Percentiles rank a stretch among this genome's conserved stretches.
These are phyloP conservation scores for Cystobasidium onofrii DNA, from an alignment of 768 basidiomycete genomes.

Conservation along the genomic window DNA sequence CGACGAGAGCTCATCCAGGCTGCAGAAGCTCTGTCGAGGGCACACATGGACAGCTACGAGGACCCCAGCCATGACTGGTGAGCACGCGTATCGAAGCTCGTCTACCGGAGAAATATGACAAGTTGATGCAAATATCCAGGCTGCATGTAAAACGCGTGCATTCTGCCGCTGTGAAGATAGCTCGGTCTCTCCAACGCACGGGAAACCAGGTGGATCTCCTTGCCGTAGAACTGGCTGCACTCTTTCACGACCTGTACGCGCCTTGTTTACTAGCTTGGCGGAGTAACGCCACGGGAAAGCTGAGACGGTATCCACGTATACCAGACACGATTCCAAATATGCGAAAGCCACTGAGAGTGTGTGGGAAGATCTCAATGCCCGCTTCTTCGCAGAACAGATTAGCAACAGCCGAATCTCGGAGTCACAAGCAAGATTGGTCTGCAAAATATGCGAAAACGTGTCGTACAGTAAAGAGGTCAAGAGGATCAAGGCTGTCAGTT, in stretches of 20 bases:
- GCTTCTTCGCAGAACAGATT: background rate
- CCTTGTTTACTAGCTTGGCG: background rate
- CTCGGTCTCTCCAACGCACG: background rate
- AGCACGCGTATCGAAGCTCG: background rate
- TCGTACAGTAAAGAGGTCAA: conserved; percentile 33
- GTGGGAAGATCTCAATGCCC: conserved; percentile 16
- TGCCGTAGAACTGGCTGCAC: conserved; percentile 37
- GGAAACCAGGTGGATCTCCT: conserved; percentile 28
- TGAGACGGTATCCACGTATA: background rate
- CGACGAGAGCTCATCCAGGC: background rate
- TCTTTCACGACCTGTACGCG: conserved; percentile 38
- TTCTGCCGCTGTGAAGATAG: background rate
- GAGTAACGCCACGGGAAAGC: background rate
- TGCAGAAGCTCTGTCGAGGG: conserved; percentile 2
- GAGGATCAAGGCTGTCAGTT: conserved; percentile 12
- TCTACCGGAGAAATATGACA: background rate
- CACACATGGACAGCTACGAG: conserved; percentile 13
- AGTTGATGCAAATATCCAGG: background rate
- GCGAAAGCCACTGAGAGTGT: background rate
- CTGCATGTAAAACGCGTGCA: conserved; percentile 11
- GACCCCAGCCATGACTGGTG: conserved; percentile 21
- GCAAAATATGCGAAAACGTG: conserved; percentile 25
- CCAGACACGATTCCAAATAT: conserved; percentile 37
- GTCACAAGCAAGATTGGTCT: background rate
- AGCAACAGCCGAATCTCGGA: background rate